These are phyloP conservation scores for Guadua angustifolia DNA, from an alignment of 176 grass and related monocot species.

Conservation along the genomic window DNA sequence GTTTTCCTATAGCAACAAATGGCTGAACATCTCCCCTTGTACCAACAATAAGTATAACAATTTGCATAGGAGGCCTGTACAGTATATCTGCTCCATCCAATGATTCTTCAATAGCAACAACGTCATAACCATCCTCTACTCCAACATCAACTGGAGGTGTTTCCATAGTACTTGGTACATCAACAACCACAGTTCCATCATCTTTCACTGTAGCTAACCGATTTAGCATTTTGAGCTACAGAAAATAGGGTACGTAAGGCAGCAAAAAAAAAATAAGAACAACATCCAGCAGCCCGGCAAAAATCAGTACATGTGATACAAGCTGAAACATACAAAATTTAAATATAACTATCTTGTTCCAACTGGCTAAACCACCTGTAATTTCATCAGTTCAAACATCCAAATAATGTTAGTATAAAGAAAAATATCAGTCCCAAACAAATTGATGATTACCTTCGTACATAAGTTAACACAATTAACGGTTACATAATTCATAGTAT, in stretches of 20 bases:
- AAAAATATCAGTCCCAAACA: neutral
- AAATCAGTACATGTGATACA: neutral
- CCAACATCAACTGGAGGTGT: constrained; percentile 38
- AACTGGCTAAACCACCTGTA: constrained; percentile 6
- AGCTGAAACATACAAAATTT: neutral
- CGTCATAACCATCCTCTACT: constrained; percentile 51
- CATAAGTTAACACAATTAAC: neutral
- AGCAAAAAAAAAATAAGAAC: constrained; percentile 4
- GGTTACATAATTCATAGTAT: neutral
- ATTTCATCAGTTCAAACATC: constrained; percentile 12
- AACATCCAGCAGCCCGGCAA: neutral
- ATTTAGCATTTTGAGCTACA: constrained; percentile 68
- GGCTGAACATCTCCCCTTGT: constrained; percentile 98
- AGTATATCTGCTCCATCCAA: constrained; percentile 69
- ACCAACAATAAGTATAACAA: constrained; percentile 96
- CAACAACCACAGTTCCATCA: constrained; percentile 95
- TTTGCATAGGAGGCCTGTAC: constrained; percentile 80
- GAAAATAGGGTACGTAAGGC: neutral
- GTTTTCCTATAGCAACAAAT: constrained; percentile 96
- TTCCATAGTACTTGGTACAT: constrained; percentile 81
- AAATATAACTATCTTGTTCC: neutral
- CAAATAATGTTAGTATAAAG: neutral
- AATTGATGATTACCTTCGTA: neutral
- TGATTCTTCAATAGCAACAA: constrained; percentile 56
- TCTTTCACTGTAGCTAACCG: constrained; percentile 79